A percentile compares a stretch with the other conserved stretches of the same genome.
Evolutionary conservation across 257 asterid genomes (phyloP).

Genomic region (Solanum sejunctum): DNA sequence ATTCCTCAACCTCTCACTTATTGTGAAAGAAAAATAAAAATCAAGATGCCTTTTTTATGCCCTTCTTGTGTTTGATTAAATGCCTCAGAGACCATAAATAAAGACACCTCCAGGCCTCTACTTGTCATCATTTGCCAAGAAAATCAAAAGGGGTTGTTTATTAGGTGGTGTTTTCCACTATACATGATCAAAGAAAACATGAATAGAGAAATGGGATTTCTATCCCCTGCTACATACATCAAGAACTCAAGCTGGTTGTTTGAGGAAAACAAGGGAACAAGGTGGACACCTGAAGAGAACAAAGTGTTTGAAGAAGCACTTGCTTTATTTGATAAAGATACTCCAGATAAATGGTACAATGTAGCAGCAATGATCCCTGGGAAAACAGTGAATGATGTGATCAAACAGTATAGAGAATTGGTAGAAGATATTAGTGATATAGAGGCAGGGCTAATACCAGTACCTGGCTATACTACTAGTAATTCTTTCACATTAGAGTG

Average conservation of each 20-base stretch:
- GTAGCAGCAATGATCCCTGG: conserved; percentile 27
- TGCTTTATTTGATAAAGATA: conserved; percentile 16
- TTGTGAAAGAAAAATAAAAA: conserved; percentile 11
- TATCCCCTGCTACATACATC: conserved; percentile 32
- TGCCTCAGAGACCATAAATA: conserved; percentile 19
- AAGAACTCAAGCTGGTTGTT: conserved; percentile 44
- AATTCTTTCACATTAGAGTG: conserved; percentile 54
- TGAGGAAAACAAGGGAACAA: conserved; percentile 25
- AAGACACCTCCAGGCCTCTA: not conserved
- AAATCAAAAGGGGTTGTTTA: not conserved
- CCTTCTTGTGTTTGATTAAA: conserved; percentile 3
- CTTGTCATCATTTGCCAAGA: conserved; percentile 2
- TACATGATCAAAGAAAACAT: conserved; percentile 12
- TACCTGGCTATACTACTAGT: conserved; percentile 38
- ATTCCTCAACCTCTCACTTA: conserved; percentile 37
- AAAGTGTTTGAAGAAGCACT: conserved; percentile 63
- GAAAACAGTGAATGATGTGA: conserved; percentile 17
- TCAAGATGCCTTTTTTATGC: conserved; percentile 36
- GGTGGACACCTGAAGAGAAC: conserved; percentile 19
- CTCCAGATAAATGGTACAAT: conserved; percentile 23
- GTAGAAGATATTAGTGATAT: conserved; percentile 33
- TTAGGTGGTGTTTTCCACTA: not conserved
- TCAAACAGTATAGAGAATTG: conserved; percentile 17
- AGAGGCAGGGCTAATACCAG: conserved; percentile 66
- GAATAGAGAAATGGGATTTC: conserved; percentile 42